Evolutionary conservation across 2,329 filamentous ascomycete species (phyloP).

Genomic region (Didymella pomorum): DNA sequence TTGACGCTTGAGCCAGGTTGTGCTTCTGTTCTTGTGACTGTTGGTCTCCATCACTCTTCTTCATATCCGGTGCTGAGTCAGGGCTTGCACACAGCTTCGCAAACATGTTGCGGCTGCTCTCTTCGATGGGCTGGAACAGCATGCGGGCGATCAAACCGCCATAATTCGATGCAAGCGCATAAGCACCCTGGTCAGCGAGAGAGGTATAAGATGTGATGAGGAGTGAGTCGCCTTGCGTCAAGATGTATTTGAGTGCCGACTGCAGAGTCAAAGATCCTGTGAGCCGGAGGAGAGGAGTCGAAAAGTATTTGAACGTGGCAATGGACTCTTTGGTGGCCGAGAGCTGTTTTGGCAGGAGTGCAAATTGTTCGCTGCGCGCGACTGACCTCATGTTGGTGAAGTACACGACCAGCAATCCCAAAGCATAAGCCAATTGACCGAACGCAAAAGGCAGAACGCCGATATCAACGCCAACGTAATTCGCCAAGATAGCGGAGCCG

Average conservation of each 20-base stretch:
- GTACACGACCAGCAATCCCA: conserved; percentile 75
- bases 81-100: conserved; percentile 72
- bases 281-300: conserved; percentile 73
- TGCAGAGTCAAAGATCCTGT: conserved; percentile 86
- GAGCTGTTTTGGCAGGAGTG: conserved; percentile 65
- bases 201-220: conserved; percentile 81
- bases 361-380: conserved; percentile 69
- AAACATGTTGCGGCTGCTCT: conserved; percentile 89
- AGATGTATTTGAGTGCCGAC: conserved; percentile 86
- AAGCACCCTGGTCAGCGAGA: conserved; percentile 84
- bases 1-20: conserved; percentile 50
- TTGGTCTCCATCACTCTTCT: conserved; percentile 4
- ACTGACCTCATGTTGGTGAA: conserved; percentile 65
- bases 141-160: conserved; percentile 87
- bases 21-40: conserved; percentile 29
- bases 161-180: conserved; percentile 91
- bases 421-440: conserved; percentile 81
- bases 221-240: conserved; percentile 94
- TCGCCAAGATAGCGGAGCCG: conserved; percentile 70
- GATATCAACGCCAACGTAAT: conserved; percentile 60
- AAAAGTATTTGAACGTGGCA: conserved; percentile 60
- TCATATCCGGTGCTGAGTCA: conserved; percentile 23
- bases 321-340: conserved; percentile 42
- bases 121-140: conserved; percentile 93
- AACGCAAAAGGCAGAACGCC: conserved; percentile 89